Evolutionary conservation across 306 rosid genomes (phyloP).

Genomic region (Cicer cuneatum): DNA sequence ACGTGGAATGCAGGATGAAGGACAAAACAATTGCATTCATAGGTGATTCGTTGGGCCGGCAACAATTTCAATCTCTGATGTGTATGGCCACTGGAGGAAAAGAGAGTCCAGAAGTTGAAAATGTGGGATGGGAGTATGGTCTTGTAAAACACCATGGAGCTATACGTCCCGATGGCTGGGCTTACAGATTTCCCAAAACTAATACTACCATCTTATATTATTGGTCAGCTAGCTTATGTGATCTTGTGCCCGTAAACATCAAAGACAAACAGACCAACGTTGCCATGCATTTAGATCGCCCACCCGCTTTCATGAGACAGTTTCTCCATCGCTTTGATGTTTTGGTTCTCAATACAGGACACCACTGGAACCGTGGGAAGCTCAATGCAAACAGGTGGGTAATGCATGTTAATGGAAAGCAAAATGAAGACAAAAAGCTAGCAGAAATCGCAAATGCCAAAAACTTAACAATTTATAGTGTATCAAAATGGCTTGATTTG

Average conservation of each 20-base stretch:
- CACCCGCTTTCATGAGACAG: conserved; percentile 79
- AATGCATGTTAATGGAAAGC: conserved; percentile 76
- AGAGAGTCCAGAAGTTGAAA: conserved; percentile 66
- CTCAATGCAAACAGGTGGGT: conserved; percentile 79
- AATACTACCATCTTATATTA: conserved; percentile 87
- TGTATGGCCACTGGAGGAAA: conserved; percentile 87
- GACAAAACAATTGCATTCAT: conserved; percentile 83
- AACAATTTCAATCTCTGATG: conserved; percentile 95
- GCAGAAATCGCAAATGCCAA: conserved; percentile 69
- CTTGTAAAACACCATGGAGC: conserved; percentile 80
- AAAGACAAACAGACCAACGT: conserved; percentile 57
- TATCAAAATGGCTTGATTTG: conserved; percentile 76
- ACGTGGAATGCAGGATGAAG: conserved; percentile 75
- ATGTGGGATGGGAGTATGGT: conserved; percentile 77
- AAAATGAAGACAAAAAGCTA: conserved; percentile 58
- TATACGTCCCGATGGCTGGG: conserved; percentile 96
- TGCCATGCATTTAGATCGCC: conserved; percentile 93
- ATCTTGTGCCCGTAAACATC: conserved; percentile 69
- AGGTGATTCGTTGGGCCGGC: conserved; percentile 92
- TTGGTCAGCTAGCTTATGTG: conserved; percentile 93
- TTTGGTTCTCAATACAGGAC: conserved; percentile 92
- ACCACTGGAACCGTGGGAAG: conserved; percentile 95
- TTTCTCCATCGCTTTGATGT: conserved; percentile 70
- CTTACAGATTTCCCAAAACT: conserved; percentile 77
- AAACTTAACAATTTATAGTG: conserved; percentile 69